Base-by-base conservation (phyloP, 1,284 basidiomycete species). In the Boletus smithii region DNA sequence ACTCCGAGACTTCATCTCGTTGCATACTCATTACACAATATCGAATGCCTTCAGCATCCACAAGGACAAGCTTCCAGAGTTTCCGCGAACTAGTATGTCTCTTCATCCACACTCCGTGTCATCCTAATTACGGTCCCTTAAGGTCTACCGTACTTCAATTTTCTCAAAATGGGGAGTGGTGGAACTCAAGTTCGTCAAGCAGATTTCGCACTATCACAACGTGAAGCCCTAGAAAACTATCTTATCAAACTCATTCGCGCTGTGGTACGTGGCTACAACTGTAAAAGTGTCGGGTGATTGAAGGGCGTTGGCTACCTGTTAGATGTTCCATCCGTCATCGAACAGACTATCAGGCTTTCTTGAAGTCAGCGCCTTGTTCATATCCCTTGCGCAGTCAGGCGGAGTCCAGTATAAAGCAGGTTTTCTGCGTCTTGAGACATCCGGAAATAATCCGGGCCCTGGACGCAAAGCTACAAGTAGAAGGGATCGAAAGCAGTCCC, bases 321-420 rank as follows among this genome's bases (percentile, higher is more conserved):
- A 97, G 91, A 97, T 98, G 90, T 98, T 98, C 71, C 90, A 94
- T 58, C 91, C 95, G 1, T 85, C 94, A 36, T 84, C 92, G 1
- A 99, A 98, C 61, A 83, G 95, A 20, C 71, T 99, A 0, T 88
- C 90, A 51, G 85, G 85, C n/a, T 99, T 99, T 70, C 80, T 99
- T 46, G 97, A 99, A 68, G 79, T 99, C 39, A 95, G 91, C 39
- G 86, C 94, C 0, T 73, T 99, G 23, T 95, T 89, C 3, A 82
- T 98, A 45, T 70, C 83, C 6, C 78, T 95, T 7, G 91, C 94
- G 0, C 87, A 83, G 31, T 82, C 85, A 5, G 91, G 92, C 7
- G 94, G 95, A 3, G 66, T 74, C 8, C 89, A 91, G 59, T 85
- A 88, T 57, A 99, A 99, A 69, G 95, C 91, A 8, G 95, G 97